Base-by-base conservation (phyloP, 768 basidiomycete genomes). In the Mycena amicta region DNA sequence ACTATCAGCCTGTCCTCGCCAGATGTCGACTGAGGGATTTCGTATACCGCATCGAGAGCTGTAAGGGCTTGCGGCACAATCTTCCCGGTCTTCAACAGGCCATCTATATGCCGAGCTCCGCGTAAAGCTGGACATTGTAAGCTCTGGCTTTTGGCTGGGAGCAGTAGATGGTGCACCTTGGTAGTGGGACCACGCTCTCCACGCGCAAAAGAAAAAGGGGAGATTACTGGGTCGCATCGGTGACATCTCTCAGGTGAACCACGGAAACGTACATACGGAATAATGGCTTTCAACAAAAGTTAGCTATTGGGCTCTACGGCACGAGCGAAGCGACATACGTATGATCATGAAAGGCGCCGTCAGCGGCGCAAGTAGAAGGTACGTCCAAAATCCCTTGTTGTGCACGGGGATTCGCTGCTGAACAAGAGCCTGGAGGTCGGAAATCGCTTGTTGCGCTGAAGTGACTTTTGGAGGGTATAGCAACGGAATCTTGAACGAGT, bases 131-230 rank as follows among this genome's bases (percentile, higher is more conserved):
- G 83, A 89, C 27, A 88, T 89, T 90, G 66, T 3, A 33, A 25
- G 23, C 28, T 39, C 29, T 55, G 23, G 18, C 6, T 4, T 20
- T 49, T 8, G 3, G 20, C 27, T 5, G 23, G 16, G 18, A 22
- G 15, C 52, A 29, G 6, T 27, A 41, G 56, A 26, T 8, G 31
- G 54, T 57, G 43, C 56, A 90, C 90, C 90, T 80, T 79, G 83
- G 69, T 88, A 93, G 71, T 93, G 91, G 39, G 86, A 88, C 90
- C 90, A 93, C 41, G 89, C 86, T 43, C 91, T 80, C 91, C 91
- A 93, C 11, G 79, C 82, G 65, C 89, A 92, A 72, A 90, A 93
- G 76, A 93, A 91, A 70, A 93, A 88, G 0, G 91, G 91, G 22
- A 93, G 71, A 69, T 93, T 93, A 28, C 47, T 49, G 47, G 8